Evolutionary conservation across 345 rosid genomes (phyloP), one percentile per base, ranked within the genome.

Genomic region (Salix arbutifolia): DNA sequence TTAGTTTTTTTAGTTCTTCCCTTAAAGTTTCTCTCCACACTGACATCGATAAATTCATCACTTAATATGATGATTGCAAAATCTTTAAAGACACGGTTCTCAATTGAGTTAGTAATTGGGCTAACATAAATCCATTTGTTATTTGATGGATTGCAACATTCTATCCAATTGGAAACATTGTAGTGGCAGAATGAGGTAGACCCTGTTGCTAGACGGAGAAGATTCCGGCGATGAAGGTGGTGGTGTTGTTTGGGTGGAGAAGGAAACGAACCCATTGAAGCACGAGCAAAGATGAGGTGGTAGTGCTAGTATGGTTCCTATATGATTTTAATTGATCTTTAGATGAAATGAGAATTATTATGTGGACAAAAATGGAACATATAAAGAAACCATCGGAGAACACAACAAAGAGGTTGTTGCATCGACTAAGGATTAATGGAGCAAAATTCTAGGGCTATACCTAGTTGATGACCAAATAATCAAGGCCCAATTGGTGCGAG

Each of bases 11-110:
- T 33, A 33, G 37, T 0, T 33, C 6, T 33, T 5, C 37, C 37
- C 37, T 4, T 33, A 1, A 4, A 5, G 6, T 33, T 33, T 6
- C 30, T 28, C 30, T 28, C 30, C 30, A 81, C 71, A 3, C 79
- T 48, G 2, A 4, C 60, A 10, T 85, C 82, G 0, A 67, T 65
- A 37, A 78, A 40, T 7, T 84, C 77, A 2, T 82, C 82, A 0
- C 83, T 71, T 0, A 86, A 48, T 1, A 89, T 73, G n/a, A 84
- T 83, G 85, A 89, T 84, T 0, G 88, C 78, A 48, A 89, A 89
- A 8, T 80, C 87, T 28, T 87, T 90, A 23, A 90, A 48, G 44
- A 86, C 84, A 21, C 81, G 87, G 73, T 86, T 80, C 1, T 83
- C 80, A 0, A 8, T 40, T 4, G 83, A 46, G 62, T 62, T 67